These are phyloP conservation scores for Asparagopsis taxiformis DNA, from an alignment of 31 red algal genomes.

Conservation along the genomic window DNA sequence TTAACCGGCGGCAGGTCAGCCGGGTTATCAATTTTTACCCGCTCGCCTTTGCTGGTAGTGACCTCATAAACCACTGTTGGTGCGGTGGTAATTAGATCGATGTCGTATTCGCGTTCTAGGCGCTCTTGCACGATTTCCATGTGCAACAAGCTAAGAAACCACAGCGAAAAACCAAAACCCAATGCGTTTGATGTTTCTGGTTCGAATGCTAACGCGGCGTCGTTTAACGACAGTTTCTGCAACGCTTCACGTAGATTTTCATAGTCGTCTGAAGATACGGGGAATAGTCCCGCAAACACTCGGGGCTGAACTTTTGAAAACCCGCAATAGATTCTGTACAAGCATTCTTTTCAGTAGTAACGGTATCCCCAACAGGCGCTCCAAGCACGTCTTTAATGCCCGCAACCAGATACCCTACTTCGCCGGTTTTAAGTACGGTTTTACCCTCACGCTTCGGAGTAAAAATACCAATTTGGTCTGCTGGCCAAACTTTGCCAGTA, in stretches of 20 bases:
- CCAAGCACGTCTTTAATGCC: constrained; percentile 43
- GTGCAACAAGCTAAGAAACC: constrained; percentile 80
- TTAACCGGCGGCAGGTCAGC: constrained; percentile 38
- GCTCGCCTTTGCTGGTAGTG: constrained; percentile 22
- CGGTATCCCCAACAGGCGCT: constrained; percentile 40
- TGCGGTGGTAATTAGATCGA: constrained; percentile 65
- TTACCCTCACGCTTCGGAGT: constrained; percentile 13
- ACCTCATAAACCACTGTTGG: constrained; percentile 67
- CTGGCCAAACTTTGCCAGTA: constrained; percentile 21
- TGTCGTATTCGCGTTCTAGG: constrained; percentile 59
- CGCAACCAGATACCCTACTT: constrained; percentile 58
- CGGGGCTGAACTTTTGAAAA: constrained; percentile 74
- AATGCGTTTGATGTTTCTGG: constrained; percentile 58
- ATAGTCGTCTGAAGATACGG: constrained; percentile 50
- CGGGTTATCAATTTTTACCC: constrained; percentile 55
- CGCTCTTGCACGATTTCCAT: constrained; percentile 86
- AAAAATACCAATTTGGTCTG: constrained; percentile 48
- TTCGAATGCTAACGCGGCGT: constrained; percentile 62
- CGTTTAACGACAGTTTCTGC: constrained; percentile 74
- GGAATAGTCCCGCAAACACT: constrained; percentile 82
- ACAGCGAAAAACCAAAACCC: constrained; percentile 84
- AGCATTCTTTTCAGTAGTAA: constrained; percentile 27
- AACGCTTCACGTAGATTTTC: constrained; percentile 56
- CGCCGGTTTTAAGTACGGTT: constrained; percentile 22
- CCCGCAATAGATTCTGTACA: constrained; percentile 39